phyloP scores from a whole-genome alignment of 148 eudicot genomes.

The Rhododendron ovatum region DNA sequence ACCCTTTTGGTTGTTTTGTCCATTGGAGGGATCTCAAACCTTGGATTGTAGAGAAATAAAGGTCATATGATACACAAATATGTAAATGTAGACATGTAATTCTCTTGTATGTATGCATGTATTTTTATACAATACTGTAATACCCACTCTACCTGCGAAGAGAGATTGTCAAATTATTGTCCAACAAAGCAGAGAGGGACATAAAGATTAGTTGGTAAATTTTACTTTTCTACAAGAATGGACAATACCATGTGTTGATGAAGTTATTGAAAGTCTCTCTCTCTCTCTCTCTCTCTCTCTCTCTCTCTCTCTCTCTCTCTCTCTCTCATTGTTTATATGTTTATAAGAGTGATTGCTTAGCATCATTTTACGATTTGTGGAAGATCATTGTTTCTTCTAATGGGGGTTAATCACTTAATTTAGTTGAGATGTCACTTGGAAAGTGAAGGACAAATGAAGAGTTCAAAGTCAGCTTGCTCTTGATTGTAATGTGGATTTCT shows the following conservation, averaged over 20 bases:
- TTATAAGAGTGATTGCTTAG: neutral
- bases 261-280: neutral
- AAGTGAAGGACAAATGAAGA: constrained; percentile 11
- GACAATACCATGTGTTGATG: constrained; percentile 5
- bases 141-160: constrained; percentile 3
- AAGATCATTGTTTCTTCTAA: constrained; percentile 28
- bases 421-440: constrained; percentile 22
- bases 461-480: constrained; percentile 24
- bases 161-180: constrained; percentile 21
- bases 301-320: neutral
- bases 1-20: neutral
- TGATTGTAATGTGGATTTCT: constrained; percentile 16
- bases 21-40: constrained; percentile 2
- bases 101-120: neutral
- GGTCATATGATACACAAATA: neutral
- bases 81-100: neutral
- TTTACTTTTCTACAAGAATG: neutral
- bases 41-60: constrained; percentile 8
- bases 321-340: neutral
- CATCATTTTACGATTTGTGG: neutral
- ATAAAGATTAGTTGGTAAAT: constrained; percentile 21
- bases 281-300: neutral
- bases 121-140: neutral
- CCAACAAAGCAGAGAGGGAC: constrained; percentile 14
- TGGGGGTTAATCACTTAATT: constrained; percentile 27